Conservation (phyloP, 495 filamentous ascomycete genomes). For the Bacidia rubella region DNA sequence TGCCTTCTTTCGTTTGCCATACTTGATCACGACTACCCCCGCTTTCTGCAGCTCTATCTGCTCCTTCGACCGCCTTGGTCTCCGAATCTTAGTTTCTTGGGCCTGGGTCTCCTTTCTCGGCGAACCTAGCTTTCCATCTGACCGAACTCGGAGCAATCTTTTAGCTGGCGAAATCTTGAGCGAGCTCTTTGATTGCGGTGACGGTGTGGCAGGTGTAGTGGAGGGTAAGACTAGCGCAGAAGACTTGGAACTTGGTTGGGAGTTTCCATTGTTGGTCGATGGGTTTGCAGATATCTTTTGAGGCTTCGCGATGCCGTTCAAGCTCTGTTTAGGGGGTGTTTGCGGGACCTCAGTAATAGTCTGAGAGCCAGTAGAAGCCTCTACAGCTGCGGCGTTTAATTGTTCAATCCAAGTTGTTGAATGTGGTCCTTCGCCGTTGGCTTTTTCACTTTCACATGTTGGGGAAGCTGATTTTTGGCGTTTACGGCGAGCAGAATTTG, state of each 20-base stretch:
- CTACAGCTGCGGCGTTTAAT: conserved; percentile 7
- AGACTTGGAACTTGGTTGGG: background rate
- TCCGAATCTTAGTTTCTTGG: conserved; percentile 20
- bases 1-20: conserved; percentile 21
- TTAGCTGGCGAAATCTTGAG: conserved; percentile 4
- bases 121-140: conserved; percentile 46
- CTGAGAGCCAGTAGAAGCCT: background rate
- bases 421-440: background rate
- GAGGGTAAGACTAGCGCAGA: background rate
- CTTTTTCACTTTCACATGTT: background rate
- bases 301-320: background rate
- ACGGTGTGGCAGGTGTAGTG: background rate
- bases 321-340: background rate
- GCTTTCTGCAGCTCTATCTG: conserved; percentile 7
- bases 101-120: conserved; percentile 24
- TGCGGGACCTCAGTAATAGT: background rate
- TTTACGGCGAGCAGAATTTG: conserved; percentile 21
- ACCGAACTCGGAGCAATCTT: conserved; percentile 40
- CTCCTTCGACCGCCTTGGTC: conserved; percentile 19
- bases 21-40: conserved; percentile 35
- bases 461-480: conserved; percentile 28
- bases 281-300: background rate
- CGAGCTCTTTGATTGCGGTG: background rate
- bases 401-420: conserved; percentile 5
- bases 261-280: background rate